Conservation (phyloP, 768 basidiomycete genomes). For the Kwoniella mangroviensis region DNA sequence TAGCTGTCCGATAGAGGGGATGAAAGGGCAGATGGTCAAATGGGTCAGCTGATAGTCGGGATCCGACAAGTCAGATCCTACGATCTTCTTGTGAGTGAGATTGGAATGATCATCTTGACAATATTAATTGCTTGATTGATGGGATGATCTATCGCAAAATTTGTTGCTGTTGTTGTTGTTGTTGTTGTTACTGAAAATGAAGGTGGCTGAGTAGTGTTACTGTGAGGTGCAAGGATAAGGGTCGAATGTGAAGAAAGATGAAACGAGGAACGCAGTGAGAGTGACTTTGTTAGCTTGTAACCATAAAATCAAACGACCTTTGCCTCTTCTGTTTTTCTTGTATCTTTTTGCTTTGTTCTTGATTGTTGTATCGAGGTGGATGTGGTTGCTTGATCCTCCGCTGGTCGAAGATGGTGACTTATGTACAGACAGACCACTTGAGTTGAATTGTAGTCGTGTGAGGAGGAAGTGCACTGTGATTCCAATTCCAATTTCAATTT, state of each 20-base stretch:
- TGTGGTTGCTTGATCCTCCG: too few relatives aligned
- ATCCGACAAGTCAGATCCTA: not conserved
- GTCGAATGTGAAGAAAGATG: not conserved
- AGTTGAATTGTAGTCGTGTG: too few relatives aligned
- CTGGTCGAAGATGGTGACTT: too few relatives aligned
- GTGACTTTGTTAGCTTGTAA: too few relatives aligned
- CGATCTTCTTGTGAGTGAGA: not conserved
- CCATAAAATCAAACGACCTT: too few relatives aligned
- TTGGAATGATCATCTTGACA: not conserved
- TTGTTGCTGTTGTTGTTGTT: not conserved
- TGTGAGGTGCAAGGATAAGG: too few relatives aligned
- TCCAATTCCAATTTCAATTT: too few relatives aligned
- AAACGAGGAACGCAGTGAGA: constrained; percentile 1
- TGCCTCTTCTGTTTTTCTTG: too few relatives aligned
- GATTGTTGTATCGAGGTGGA: too few relatives aligned
- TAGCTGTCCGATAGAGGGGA: not conserved
- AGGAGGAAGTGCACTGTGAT: too few relatives aligned
- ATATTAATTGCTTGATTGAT: not conserved
- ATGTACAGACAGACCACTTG: too few relatives aligned
- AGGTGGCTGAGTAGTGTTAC: not conserved
- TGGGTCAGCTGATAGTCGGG: not conserved
- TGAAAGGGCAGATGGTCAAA: not conserved
- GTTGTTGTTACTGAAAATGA: not conserved
- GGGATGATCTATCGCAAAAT: not conserved
- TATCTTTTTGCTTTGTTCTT: too few relatives aligned